These are phyloP conservation scores for Lepiota brunneoincarnata DNA, from an alignment of 768 basidiomycete species.

Conservation along the genomic window DNA sequence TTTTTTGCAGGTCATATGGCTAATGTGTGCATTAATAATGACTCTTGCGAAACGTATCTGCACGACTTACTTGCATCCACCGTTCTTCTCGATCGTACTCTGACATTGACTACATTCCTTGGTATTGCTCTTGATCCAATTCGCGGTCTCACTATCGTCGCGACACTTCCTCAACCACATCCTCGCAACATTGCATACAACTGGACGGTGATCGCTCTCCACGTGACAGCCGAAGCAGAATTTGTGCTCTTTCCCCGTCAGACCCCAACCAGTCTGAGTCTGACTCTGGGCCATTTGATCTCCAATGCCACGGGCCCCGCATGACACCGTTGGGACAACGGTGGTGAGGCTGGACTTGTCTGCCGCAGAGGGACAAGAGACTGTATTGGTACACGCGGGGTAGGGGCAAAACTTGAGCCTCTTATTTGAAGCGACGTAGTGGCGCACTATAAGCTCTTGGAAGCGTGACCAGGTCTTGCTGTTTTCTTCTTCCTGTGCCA, in stretches of 20 bases:
- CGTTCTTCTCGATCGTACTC: constrained; percentile 99
- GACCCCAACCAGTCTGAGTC: constrained; percentile 22
- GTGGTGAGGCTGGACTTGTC: constrained; percentile 70
- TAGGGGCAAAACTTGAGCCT: constrained; percentile 94
- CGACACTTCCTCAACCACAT: constrained; percentile 97
- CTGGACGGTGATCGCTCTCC: constrained; percentile 87
- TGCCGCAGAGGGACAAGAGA: constrained; percentile 83
- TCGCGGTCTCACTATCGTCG: constrained; percentile 97
- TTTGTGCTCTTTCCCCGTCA: constrained; percentile 54
- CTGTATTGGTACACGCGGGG: constrained; percentile 91
- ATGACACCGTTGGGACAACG: constrained; percentile 86
- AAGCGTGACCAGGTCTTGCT: constrained; percentile 62
- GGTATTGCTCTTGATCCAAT: constrained; percentile 99
- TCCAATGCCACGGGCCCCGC: constrained; percentile 60
- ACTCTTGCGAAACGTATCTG: constrained; percentile 5
- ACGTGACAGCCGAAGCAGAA: constrained; percentile 96
- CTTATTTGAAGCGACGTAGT: constrained; percentile 84
- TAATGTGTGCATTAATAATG: constrained; percentile 27
- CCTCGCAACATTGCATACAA: constrained; percentile 83
- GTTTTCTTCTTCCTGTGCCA: constrained; percentile 37
- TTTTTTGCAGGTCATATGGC: constrained; percentile 99
- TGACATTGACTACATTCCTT: constrained; percentile 97
- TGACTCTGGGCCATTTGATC: constrained; percentile 31
- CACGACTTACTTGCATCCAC: constrained; percentile 93
- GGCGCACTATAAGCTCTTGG: constrained; percentile 82